Base-by-base conservation (phyloP, 441 rosid species). In the Codiaeum variegatum region DNA sequence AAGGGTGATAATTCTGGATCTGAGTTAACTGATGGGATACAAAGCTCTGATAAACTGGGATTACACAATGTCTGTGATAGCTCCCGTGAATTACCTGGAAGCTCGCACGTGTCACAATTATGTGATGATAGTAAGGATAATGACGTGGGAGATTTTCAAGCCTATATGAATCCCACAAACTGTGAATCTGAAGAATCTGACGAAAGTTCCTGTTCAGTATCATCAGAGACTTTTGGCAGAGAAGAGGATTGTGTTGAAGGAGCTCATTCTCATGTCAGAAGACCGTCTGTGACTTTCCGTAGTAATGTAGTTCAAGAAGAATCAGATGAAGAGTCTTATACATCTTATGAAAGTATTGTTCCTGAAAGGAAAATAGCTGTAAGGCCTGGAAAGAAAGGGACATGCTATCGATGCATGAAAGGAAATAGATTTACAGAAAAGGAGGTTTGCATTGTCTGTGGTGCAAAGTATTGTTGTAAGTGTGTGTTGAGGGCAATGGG, bases 401-500 rank as follows among this genome's bases (percentile, higher is more conserved):
- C 92, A 0, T 95, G 99, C 77, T 91, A 95, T 73, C 82, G 91
- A 38, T 95, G 99, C 78, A 82, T 85, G 66, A 88, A 88, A 77
- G 96, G 99, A 32, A 89, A 71, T 68, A 56, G 90, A 78, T 88
- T 95, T 67, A 91, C 92, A 0, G 91, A 85, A 73, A 93, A 95
- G 82, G 99, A 90, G 84, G 86, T 83, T 12, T 95, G 99, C 85
- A 84, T 95, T 77, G 99, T 93, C 42, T 95, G 98, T 54, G 91
- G 85, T 71, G 91, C 98, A 16, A 95, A 90, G 75, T 95, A 88
- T 77, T 95, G 99, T 69, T 70, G 79, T 26, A 83, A 76, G 72
- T 95, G 97, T 32, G 90, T 93, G 26, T 81, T 95, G 80, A 82
- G 95, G 76, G 98, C 98, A 21, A 95, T 95, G 98, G 99, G 98